These are phyloP conservation scores for Echria macrotheca DNA, from an alignment of 495 filamentous ascomycete genomes.

Conservation along the genomic window DNA sequence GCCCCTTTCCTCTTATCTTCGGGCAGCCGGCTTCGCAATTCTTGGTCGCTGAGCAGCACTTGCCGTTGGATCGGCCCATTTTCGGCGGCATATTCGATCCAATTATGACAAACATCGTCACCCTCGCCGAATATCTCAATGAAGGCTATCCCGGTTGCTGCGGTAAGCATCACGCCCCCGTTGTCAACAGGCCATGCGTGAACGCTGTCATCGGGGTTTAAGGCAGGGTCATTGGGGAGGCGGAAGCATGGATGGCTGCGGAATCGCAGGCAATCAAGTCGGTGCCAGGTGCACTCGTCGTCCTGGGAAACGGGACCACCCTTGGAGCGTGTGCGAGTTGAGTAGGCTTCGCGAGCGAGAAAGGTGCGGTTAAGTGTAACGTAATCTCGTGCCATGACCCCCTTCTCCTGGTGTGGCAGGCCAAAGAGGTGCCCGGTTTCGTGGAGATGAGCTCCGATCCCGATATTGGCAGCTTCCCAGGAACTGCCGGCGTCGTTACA, in stretches of 20 bases:
- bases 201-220: conserved; percentile 66
- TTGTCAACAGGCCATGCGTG: conserved; percentile 85
- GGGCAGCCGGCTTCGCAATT: conserved; percentile 63
- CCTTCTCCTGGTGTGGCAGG: conserved; percentile 78
- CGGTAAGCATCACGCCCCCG: conserved; percentile 72
- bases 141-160: conserved; percentile 72
- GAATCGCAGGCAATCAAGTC: conserved; percentile 81
- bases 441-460: conserved; percentile 87
- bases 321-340: conserved; percentile 74
- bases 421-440: conserved; percentile 84
- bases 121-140: conserved; percentile 74
- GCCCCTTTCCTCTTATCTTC: conserved; percentile 65
- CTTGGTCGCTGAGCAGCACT: conserved; percentile 65
- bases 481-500: conserved; percentile 77
- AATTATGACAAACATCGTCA: conserved; percentile 66
- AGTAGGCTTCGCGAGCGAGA: conserved; percentile 69
- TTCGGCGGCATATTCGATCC: conserved; percentile 71
- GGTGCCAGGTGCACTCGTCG: conserved; percentile 85
- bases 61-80: conserved; percentile 59
- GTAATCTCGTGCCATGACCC: conserved; percentile 86
- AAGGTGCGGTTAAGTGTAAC: conserved; percentile 79
- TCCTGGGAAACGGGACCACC: conserved; percentile 66
- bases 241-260: conserved; percentile 87
- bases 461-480: conserved; percentile 87
- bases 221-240: conserved; percentile 66